Conservation (phyloP, 1,139 yeast genomes). For the Saccharomyces hybrid region DNA sequence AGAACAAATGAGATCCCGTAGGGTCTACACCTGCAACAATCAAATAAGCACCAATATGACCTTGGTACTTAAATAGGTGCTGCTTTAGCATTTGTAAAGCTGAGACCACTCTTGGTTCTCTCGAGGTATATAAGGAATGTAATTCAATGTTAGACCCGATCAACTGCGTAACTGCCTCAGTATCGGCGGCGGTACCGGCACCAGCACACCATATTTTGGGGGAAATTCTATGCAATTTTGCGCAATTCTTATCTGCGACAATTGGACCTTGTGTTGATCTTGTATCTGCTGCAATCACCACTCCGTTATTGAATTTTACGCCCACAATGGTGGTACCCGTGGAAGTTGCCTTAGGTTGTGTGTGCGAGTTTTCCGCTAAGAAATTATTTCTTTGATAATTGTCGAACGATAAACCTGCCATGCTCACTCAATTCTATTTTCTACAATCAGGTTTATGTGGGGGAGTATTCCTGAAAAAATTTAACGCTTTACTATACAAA, state of each 20-base stretch:
- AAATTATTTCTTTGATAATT: constrained; percentile 82
- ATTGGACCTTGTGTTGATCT: constrained; percentile 94
- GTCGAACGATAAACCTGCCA: constrained; percentile 91
- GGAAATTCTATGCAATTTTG: constrained; percentile 83
- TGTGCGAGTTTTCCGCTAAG: constrained; percentile 63
- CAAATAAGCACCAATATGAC: constrained; percentile 92
- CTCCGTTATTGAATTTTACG: constrained; percentile 85
- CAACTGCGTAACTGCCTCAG: constrained; percentile 93
- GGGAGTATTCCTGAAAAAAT: background rate
- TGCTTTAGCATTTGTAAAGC: constrained; percentile 91
- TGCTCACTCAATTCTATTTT: constrained; percentile 22
- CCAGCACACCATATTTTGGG: constrained; percentile 99
- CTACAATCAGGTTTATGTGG: background rate
- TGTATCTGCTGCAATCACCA: constrained; percentile 96
- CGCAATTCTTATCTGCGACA: constrained; percentile 97
- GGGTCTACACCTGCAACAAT: constrained; percentile 97
- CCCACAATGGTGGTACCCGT: constrained; percentile 99
- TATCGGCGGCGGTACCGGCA: constrained; percentile 99
- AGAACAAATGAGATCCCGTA: constrained; percentile 86
- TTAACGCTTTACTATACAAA: background rate
- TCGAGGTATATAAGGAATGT: constrained; percentile 72
- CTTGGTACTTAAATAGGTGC: constrained; percentile 92
- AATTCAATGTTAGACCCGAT: constrained; percentile 86
- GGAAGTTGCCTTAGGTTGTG: constrained; percentile 82
- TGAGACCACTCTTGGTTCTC: constrained; percentile 89